Base-by-base conservation (phyloP, 805 yeast species). In the Metschnikowia kofuensis region DNA sequence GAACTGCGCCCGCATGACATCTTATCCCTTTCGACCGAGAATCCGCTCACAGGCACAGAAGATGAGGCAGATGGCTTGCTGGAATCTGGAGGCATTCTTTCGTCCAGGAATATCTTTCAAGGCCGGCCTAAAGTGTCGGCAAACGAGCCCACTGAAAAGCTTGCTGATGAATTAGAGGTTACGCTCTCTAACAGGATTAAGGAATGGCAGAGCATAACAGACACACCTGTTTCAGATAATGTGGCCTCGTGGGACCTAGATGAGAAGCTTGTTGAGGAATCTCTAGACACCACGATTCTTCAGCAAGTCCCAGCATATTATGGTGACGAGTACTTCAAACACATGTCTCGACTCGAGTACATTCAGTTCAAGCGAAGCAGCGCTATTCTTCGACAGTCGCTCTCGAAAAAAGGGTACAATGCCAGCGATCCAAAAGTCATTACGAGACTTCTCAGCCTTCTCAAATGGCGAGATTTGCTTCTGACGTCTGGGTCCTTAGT, bases 181-280 rank as follows among this genome's bases (percentile, higher is more conserved):
- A 35, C 55, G 29, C 58, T 56, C 13, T 50, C 55, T 12, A 43
- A 38, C 44, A 44, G 59, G 4, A 56, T 56, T 8, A 38, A 53
- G 36, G 53, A 46, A 29, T 56, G 60, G 60, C 60, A 55, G 47
- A 47, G 41, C 35, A 31, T 48, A 15, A 39, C 57, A 31, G 52
- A 50, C 11, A 32, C 57, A 4, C 36, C 44, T 15, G 54, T 56
- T 4, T 46, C 53, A 16, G 60, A 56, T 38, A 55, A 56, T 39
- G 48, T 55, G 14, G 60, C 60, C 11, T 53, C 57, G 31, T 56
- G 60, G 60, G 60, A 53, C 43, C 45, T 56, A 42, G 60, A 56
- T 35, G 55, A 51, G 26, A 57, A 55, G n/a, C 46, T 56, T 14
- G 45, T 45, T 11, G 26, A 38, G 2, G 55, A 41, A 36, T 42